phyloP scores from a whole-genome alignment of 2,329 filamentous ascomycete genomes.

The Sporothrix sp. region DNA sequence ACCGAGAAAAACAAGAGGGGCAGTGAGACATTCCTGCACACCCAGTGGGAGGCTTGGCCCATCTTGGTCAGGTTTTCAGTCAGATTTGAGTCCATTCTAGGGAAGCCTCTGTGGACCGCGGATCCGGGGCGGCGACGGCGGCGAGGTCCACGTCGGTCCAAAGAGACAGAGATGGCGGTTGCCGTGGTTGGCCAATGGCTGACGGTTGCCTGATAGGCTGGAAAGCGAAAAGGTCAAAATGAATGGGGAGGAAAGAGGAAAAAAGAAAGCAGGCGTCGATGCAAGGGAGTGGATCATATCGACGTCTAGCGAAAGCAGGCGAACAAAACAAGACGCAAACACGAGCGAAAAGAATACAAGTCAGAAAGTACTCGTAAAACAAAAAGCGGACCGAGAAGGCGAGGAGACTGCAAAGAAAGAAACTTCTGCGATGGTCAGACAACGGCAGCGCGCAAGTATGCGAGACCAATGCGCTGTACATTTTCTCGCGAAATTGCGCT shows the following conservation, averaged over 20 bases:
- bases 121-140: background rate
- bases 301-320: background rate
- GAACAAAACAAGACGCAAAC: background rate
- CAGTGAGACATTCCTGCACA: too few relatives aligned
- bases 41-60: too few relatives aligned
- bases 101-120: background rate
- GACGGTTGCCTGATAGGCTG: background rate
- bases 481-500: too few relatives aligned
- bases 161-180: background rate
- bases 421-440: too few relatives aligned
- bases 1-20: too few relatives aligned
- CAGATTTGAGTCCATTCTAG: background rate
- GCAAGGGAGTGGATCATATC: slow-evolving; percentile 3
- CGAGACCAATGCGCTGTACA: too few relatives aligned
- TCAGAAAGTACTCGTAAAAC: background rate
- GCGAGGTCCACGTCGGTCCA: background rate
- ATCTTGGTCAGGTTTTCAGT: background rate
- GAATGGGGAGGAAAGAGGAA: background rate
- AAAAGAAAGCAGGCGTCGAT: background rate
- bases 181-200: background rate
- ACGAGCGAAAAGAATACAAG: background rate
- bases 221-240: background rate
- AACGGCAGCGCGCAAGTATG: too few relatives aligned
- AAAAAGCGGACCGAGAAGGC: background rate
- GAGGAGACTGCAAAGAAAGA: too few relatives aligned